Base-by-base conservation (phyloP, 1,284 basidiomycete genomes). In the Tilletiopsis washingtonensis region DNA sequence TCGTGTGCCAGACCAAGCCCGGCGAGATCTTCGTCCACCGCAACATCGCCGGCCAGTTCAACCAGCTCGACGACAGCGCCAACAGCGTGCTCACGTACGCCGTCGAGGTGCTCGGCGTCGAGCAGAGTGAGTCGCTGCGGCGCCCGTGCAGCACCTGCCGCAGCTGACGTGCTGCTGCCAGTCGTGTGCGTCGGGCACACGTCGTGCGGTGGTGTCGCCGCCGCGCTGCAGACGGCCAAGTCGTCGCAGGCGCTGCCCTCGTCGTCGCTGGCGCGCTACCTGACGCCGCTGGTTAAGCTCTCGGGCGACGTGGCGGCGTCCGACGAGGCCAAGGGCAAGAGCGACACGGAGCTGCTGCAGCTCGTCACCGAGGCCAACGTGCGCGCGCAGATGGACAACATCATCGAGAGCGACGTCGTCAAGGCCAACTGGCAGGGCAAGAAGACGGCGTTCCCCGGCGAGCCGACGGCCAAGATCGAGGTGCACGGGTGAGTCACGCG, bases 61-160 rank as follows among this genome's bases (percentile, higher is more conserved):
- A 84, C 59, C 76, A 78, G 1, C 76, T 84, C 54, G 91, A 97
- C 74, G 81, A 83, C 64, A 89, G 82, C 59, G 83, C 83, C 1
- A 77, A 82, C 43, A 81, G 88, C 1, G 86, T 89, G 1, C 79
- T 97, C 54, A 78, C 82, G 6, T 96, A 86, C 74, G 91, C 87
- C 6, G 78, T 96, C 36, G 79, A 81, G 58, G 77, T 80, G 60
- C 78, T 94, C 51, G 84, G 85, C 50, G 84, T 91, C 38, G 79
- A 86, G 74, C 86, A 96, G 76, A 81, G 86, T 88, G 67, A 68
- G 79, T 34, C 9, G n/a, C 9, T 34, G 29, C 9, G 9, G 9
- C 29, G 29, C 9, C 29, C n/a, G 29, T n/a, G 9, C 29, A 9
- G 9, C 27, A 6, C 3, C 26, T 4, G 3, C 24, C 11, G 34